phyloP scores from a whole-genome alignment of 345 rosid species.

The Lagerstroemia speciosa region DNA sequence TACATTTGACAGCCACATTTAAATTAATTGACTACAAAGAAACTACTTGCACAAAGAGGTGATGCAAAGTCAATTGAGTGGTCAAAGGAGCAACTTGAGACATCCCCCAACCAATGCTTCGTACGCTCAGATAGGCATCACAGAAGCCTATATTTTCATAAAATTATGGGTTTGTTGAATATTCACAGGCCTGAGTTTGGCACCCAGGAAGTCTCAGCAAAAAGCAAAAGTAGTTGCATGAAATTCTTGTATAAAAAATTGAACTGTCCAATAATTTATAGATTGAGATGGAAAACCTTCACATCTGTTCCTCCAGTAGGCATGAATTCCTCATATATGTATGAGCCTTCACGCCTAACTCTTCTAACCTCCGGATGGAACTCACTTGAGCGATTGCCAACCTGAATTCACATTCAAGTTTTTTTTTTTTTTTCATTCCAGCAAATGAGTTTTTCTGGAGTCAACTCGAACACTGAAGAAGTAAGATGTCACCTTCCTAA shows the following conservation, averaged over 20 bases:
- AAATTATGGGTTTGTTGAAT: neutral
- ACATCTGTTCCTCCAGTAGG: conserved; percentile 99
- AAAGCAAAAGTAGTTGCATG: neutral
- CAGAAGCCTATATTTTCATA: neutral
- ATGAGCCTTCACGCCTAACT: conserved; percentile 97
- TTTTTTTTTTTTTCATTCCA: neutral
- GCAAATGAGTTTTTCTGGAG: neutral
- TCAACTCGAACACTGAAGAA: neutral
- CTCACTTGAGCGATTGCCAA: conserved; percentile 97
- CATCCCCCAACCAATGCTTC: neutral
- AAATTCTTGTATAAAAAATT: neutral
- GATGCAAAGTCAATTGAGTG: neutral
- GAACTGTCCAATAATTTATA: neutral
- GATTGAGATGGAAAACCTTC: conserved; percentile 42
- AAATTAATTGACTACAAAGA: neutral
- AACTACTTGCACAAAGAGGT: neutral
- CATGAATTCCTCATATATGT: conserved; percentile 98
- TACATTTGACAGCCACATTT: neutral
- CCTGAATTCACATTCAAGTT: conserved; percentile 27
- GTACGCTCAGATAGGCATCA: neutral
- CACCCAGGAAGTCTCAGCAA: neutral
- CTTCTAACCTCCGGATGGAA: conserved; percentile 97
- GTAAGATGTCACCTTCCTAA: conserved; percentile 63
- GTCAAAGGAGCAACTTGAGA: neutral
- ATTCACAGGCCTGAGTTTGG: neutral